Evolutionary conservation across 2,329 filamentous ascomycete species (phyloP).

Genomic region (Fonsecaea multimorphosa): DNA sequence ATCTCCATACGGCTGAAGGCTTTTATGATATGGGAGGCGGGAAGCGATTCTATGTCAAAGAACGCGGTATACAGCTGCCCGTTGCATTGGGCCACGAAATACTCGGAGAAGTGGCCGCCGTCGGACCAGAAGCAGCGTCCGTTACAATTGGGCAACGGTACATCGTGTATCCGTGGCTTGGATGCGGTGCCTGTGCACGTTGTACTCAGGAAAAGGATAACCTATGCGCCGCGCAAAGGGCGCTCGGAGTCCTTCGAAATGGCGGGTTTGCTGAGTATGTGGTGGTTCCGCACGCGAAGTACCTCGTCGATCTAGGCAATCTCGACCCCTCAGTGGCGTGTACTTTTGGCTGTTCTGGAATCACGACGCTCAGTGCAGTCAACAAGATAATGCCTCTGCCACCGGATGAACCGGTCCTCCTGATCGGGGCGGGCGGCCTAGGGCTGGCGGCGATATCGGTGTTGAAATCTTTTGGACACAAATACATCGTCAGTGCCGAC

Average conservation of each 20-base stretch:
- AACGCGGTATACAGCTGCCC: constrained; percentile 24
- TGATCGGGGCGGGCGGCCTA: constrained; percentile 30
- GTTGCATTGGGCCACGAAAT: constrained; percentile 26
- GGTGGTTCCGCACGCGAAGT: constrained; percentile 29
- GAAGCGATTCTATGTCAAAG: constrained; percentile 15
- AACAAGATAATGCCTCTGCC: constrained; percentile 4
- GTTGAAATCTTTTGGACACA: constrained; percentile 24
- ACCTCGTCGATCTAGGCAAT: constrained; percentile 29
- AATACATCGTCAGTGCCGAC: constrained; percentile 27
- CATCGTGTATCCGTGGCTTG: constrained; percentile 26
- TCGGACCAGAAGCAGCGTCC: constrained; percentile 3
- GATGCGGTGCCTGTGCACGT: constrained; percentile 21
- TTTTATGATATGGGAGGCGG: constrained; percentile 43
- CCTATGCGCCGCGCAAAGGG: constrained; percentile 70
- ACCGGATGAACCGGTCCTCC: constrained; percentile 20
- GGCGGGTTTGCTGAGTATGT: constrained; percentile 36
- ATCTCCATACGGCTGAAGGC: constrained; percentile 60
- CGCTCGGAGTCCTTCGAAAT: constrained; percentile 63
- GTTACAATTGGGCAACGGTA: constrained; percentile 7
- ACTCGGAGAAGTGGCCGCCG: constrained; percentile 11
- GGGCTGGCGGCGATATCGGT: constrained; percentile 31
- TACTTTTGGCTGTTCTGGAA: constrained; percentile 24
- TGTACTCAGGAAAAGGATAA: constrained; percentile 61
- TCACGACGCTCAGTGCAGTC: constrained; percentile 20
- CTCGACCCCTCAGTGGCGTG: constrained; percentile 45